Conservation (phyloP, 2,329 filamentous ascomycete species). For the Fusarium goolgardi region DNA sequence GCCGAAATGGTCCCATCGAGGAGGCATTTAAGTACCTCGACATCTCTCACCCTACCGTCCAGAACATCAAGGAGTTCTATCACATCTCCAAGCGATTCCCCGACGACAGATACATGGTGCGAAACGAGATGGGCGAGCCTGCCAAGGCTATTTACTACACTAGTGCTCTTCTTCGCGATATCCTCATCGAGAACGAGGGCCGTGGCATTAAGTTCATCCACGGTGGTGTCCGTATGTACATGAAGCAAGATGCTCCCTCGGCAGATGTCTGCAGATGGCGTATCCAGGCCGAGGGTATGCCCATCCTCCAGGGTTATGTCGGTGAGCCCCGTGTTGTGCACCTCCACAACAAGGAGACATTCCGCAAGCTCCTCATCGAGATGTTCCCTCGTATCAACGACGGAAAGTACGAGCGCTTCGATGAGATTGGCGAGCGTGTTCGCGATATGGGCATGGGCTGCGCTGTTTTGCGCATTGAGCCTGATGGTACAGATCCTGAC, state of each 20-base stretch:
- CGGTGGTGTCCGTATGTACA: conserved; percentile 98
- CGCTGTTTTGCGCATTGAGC: conserved; percentile 87
- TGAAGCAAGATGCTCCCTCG: conserved; percentile 93
- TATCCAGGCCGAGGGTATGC: conserved; percentile 93
- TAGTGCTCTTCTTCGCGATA: conserved; percentile 83
- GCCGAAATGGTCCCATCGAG: conserved; percentile 71
- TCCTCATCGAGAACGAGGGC: conserved; percentile 87
- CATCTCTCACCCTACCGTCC: conserved; percentile 78
- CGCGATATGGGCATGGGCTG: conserved; percentile 88
- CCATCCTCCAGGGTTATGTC: conserved; percentile 91
- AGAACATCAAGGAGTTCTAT: conserved; percentile 86
- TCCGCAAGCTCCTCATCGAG: conserved; percentile 86
- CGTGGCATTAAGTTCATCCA: conserved; percentile 95
- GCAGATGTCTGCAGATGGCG: conserved; percentile 91
- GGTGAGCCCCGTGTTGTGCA: conserved; percentile 80
- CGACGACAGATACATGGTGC: conserved; percentile 91
- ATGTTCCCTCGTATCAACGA: conserved; percentile 94
- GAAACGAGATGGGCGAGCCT: conserved; percentile 88
- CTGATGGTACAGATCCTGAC: conserved; percentile 70
- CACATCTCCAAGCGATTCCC: conserved; percentile 86
- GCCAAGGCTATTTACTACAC: conserved; percentile 98
- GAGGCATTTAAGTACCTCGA: conserved; percentile 95
- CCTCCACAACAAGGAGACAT: conserved; percentile 80
- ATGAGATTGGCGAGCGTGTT: conserved; percentile 88
- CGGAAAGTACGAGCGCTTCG: conserved; percentile 78